Evolutionary conservation across 2,329 filamentous ascomycete genomes (phyloP), one percentile per base, ranked within the genome.

Genomic region (Periconia digitata): DNA sequence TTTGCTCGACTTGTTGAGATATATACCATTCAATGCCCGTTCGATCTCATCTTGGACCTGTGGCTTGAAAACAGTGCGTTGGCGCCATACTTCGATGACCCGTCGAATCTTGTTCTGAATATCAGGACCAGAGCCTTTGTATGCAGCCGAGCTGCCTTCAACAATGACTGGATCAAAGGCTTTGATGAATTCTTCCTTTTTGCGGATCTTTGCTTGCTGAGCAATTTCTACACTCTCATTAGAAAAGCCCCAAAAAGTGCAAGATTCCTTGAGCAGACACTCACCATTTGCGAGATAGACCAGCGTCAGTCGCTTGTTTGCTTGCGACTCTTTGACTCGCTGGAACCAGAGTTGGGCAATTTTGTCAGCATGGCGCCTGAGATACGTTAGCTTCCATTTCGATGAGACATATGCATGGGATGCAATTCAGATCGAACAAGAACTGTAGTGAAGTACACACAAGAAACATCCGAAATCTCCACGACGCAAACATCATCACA

Each of bases 231-330:
- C 27, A 44, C 17, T 15, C 20, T 8, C 6, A 18, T 57, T 34
- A 56, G 53, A 22, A 43, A 20, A 7, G 4, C 17, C 16, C 46
- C 51, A 50, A 17, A 60, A 46, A 58, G 47, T 52, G 37, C 50
- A 46, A 32, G 59, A 56, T 55, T 56, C 47, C 36, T 51, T 49
- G 29, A 4, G 43, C 20, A 13, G 21, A 29, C 2, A 64, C 80
- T 66, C 79, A 94, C 90, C 90, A 72, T 99, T 99, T 55, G 92
- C 92, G 47, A 99, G 86, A 71, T 99, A 99, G 55, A 99, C 83
- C 55, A 97, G 79, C 62, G 91, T 96, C 50, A 99, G 78, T 60
- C 91, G 85, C 72, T 96, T 96, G 50, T 86, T 84, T 51, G 89
- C 86, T 6, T 88, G 84, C 1, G 90, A 91, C 59, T 97, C 92